Base-by-base conservation (phyloP, 2,329 filamentous ascomycete species). In the Paramyrothecium sp. region DNA sequence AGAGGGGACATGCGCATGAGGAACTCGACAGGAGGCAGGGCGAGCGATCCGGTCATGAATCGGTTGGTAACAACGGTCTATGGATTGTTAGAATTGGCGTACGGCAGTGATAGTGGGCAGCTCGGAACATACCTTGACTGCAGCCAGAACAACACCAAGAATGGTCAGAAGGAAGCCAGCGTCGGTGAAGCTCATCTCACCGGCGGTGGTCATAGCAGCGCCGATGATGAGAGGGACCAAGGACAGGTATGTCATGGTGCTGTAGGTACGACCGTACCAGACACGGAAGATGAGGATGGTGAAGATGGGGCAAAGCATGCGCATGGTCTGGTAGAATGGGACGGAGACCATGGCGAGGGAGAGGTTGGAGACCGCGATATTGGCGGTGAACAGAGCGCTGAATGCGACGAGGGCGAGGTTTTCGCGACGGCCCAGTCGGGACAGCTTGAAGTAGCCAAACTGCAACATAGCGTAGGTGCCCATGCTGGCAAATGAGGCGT, bases 271-370 rank as follows among this genome's bases (percentile, higher is more conserved):
- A 58, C 74, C 69, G 68, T 83, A 86, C 66, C 78, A 78, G 53
- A 83, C 65, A 54, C 82, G 81, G 74, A 84, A 86, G 67, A 88
- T 85, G 60, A 85, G 69, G 56, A 87, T 81, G 54, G 85, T 86
- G 67, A 87, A 84, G 64, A 87, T 78, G 26, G 85, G 85, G 58
- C 79, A 83, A 20, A 84, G 82, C 59, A 85, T 85, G 61, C 85
- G 80, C 70, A 87, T 81, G 57, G 86, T 84, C 69, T 88, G 85
- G 69, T 87, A 86, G 70, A 88, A 88, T 2, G 85, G 82, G n/a
- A 88, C 82, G 1, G 85, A 87, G 41, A 85, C 84, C 78, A 85
- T 79, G 59, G 74, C 75, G 41, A 87, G 75, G n/a, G 84, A 86
- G 22, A 86, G 76, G 70, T 87, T 87, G n/a, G 82, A 85, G 50